Conservation (phyloP, 305 asterid species). For the Caryopteris hybrid region DNA sequence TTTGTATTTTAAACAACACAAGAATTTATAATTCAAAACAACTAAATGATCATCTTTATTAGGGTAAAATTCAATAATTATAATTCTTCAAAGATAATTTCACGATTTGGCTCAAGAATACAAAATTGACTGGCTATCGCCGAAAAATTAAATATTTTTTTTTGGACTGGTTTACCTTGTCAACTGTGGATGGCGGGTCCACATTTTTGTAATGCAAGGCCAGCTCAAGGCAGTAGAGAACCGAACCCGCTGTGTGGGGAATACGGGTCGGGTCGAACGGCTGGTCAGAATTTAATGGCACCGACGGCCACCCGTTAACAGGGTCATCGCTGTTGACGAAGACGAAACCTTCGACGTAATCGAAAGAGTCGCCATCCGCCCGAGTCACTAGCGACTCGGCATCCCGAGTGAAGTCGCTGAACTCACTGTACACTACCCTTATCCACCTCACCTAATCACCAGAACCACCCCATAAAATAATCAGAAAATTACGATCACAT, state of each 20-base stretch:
- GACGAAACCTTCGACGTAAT: conserved; percentile 83
- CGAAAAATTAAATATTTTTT: no score
- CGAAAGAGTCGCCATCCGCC: conserved; percentile 43
- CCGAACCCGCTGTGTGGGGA: conserved; percentile 51
- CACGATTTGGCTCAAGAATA: no score
- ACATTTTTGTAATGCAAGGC: conserved; percentile 54
- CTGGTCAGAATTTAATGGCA: conserved; percentile 40
- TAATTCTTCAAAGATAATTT: no score
- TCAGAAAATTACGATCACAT: background rate
- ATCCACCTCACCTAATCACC: conserved; percentile 81
- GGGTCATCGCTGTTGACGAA: conserved; percentile 72
- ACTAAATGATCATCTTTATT: no score
- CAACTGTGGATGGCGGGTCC: conserved; percentile 43
- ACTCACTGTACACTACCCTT: conserved; percentile 75
- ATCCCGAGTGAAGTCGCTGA: conserved; percentile 64
- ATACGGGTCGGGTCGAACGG: conserved; percentile 43
- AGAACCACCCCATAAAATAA: conserved; percentile 2
- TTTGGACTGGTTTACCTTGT: conserved; percentile 45
- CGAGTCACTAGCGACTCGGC: conserved; percentile 67
- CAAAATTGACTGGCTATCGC: no score
- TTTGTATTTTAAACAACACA: background rate
- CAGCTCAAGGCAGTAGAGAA: conserved; percentile 80
- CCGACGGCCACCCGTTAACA: conserved; percentile 78
- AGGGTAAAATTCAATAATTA: no score
- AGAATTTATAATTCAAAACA: no score